Evolutionary conservation across 2,329 filamentous ascomycete genomes (phyloP).

Genomic region (Corinectria fuckeliana): DNA sequence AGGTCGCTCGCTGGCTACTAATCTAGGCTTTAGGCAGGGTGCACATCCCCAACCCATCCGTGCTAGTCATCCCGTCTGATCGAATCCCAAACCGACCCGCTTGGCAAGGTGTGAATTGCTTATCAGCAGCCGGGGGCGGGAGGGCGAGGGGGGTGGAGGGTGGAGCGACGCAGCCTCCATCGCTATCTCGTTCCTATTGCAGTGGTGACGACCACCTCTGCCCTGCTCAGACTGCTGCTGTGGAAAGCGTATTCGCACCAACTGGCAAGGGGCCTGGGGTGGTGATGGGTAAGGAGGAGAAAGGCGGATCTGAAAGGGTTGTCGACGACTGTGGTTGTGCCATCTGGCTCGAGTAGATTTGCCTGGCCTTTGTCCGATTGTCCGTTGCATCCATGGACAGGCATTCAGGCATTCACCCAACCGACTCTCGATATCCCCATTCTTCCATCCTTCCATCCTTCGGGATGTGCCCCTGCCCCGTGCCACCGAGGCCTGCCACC

Average conservation of each 20-base stretch:
- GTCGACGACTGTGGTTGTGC: slow-evolving; percentile 24
- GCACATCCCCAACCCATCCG: background rate
- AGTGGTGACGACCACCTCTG: slow-evolving; percentile 14
- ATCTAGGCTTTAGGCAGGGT: slow-evolving; percentile 1
- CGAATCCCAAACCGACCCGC: slow-evolving; percentile 8
- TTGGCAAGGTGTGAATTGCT: slow-evolving; percentile 8
- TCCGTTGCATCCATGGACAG: background rate
- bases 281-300: slow-evolving; percentile 1
- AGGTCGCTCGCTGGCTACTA: background rate
- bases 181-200: slow-evolving; percentile 3
- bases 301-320: background rate
- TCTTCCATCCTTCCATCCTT: background rate
- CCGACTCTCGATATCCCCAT: background rate
- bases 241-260: background rate
- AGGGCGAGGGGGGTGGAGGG: slow-evolving; percentile 4
- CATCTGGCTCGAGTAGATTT: slow-evolving; percentile 35
- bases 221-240: background rate
- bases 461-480: background rate
- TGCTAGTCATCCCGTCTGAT: background rate
- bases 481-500: slow-evolving; percentile 7
- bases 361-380: slow-evolving; percentile 18
- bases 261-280: background rate
- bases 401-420: slow-evolving; percentile 3
- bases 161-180: slow-evolving; percentile 8
- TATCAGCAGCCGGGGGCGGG: slow-evolving; percentile 16